These are phyloP conservation scores for Endothia cerciana DNA, from an alignment of 2,329 filamentous ascomycete genomes.

Conservation along the genomic window DNA sequence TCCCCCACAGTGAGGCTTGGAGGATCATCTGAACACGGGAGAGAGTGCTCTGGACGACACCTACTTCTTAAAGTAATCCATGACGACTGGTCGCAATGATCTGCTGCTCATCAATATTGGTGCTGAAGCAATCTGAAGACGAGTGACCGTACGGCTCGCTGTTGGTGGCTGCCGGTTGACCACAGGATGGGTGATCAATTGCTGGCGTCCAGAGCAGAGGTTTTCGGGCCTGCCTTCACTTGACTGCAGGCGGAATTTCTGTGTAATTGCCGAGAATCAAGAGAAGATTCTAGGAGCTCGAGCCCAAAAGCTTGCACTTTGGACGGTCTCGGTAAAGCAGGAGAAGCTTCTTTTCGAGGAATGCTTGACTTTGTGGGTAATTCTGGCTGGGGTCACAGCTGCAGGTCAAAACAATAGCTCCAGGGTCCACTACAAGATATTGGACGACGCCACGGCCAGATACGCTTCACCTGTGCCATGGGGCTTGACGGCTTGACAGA, in stretches of 20 bases:
- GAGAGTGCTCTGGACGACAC: not conserved
- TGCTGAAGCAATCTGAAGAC: not conserved
- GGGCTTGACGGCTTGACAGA: not conserved
- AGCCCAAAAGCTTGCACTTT: not conserved
- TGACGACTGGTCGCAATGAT: not conserved
- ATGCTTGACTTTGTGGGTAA: not conserved
- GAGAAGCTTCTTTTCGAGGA: not conserved
- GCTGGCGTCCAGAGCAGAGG: not conserved
- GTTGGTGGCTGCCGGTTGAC: not conserved
- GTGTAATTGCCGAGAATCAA: not conserved
- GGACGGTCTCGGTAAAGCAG: not conserved
- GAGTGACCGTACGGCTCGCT: not conserved
- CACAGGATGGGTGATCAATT: not conserved
- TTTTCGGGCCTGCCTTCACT: not conserved
- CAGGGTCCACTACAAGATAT: not conserved
- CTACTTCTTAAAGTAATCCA: constrained; percentile 18
- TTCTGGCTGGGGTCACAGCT: not conserved
- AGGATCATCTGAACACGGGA: not conserved
- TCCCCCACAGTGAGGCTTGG: not conserved
- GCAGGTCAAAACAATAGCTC: not conserved
- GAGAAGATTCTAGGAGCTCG: not conserved
- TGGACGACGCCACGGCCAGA: not conserved
- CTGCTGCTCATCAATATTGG: not conserved
- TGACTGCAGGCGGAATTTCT: not conserved
- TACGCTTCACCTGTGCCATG: not conserved